Base-by-base conservation (phyloP, 164 flowering plant genomes). In the Tetracentron sinense region DNA sequence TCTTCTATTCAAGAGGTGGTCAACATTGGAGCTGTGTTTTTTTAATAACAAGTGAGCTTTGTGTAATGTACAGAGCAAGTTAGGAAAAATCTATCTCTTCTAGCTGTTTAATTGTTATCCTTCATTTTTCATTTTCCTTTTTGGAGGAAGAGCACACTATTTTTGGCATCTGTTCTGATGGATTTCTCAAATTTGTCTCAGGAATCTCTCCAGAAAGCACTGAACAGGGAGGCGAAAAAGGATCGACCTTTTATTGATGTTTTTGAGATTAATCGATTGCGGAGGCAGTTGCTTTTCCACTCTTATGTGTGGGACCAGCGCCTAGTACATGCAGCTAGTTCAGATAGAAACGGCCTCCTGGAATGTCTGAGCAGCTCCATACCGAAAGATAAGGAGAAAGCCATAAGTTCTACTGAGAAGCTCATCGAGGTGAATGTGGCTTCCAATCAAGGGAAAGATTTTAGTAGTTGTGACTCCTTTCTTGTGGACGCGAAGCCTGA, bases 241-340 rank as follows among this genome's bases (percentile, higher is more conserved):
- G 87, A 89, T 11, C 85, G 84, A 72, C 89, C 89, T 49, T 52
- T 69, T 23, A 56, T 83, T 72, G 97, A 95, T 80, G 81, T 95
- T 78, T 84, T 95, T 56, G 96, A 95, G 72, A 75, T 95, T 21
- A 86, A 90, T 76, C 74, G 89, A 14, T 58, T 92, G 29, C 74
- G 87, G 60, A 84, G 97, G 71, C 89, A 90, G 69, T 77, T 95
- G 61, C 79, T 95, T 35, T 79, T 84, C 69, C 91, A 84, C 60
- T 83, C 96, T 60, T 90, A 85, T 66, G 61, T 83, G 73, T 95
- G 99, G 99, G 98, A 95, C 74, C 86, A 79, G 23, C 83, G 89
- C 58, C 81, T 95, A 52, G 38, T 85, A 27, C 62, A 74, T 79
- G 88, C 88, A 59, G 80, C 91, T 38, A 72, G 58, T 73, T 60